Evolutionary conservation across 192 early-diverging fungal genomes (phyloP).

Genomic region (Anaeromyces robustus): DNA sequence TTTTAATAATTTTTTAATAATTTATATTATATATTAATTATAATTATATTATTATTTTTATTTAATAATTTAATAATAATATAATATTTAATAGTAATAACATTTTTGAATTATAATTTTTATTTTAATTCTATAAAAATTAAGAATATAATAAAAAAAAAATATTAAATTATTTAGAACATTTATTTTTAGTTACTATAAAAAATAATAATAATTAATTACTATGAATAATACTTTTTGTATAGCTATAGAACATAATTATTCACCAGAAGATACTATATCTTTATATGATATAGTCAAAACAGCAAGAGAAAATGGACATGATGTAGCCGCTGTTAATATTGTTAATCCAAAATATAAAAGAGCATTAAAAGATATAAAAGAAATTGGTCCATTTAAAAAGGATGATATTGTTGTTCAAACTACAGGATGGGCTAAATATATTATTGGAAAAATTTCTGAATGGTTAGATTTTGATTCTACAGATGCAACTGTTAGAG

Average conservation of each 20-base stretch:
- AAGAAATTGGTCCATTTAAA: background rate
- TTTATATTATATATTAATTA: too few relatives aligned
- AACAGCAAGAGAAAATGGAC: background rate
- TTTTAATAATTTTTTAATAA: too few relatives aligned
- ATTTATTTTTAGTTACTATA: background rate
- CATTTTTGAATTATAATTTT: too few relatives aligned
- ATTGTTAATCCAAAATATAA: background rate
- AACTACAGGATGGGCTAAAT: background rate
- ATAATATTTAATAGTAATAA: too few relatives aligned
- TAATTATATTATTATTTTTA: too few relatives aligned
- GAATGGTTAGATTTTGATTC: conserved; percentile 42
- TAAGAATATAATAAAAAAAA: too few relatives aligned
- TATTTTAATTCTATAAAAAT: too few relatives aligned
- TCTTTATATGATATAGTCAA: background rate
- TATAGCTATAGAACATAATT: background rate
- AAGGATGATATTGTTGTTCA: background rate
- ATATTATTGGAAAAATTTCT: conserved; percentile 26
- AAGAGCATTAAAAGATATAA: background rate
- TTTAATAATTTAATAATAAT: too few relatives aligned
- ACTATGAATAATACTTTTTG: background rate
- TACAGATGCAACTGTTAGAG: conserved; percentile 15
- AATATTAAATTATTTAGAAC: too few relatives aligned
- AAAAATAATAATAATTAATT: background rate
- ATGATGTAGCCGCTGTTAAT: background rate
- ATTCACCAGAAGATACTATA: background rate